Base-by-base conservation (phyloP, 495 filamentous ascomycete species). In the Penicillium egyptiacum region DNA sequence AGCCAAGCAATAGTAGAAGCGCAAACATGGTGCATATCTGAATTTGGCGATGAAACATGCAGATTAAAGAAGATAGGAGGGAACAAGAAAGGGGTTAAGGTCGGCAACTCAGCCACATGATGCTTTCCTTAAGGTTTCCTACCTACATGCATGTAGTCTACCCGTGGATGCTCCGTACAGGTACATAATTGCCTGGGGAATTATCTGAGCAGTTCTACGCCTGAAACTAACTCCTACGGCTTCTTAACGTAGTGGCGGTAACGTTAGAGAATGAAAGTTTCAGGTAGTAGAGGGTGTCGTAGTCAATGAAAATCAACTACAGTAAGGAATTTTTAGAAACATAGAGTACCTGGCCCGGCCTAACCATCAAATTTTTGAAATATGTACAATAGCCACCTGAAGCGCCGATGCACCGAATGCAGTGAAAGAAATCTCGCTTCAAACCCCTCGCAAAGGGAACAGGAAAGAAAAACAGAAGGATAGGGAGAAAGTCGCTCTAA, bases 401-500 rank as follows among this genome's bases (percentile, higher is more conserved):
- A 55, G 31, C 53, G 8, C 53, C 53, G 20, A 22, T n/a, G 42
- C 53, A 16, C 53, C 53, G 17, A 47, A 47, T 42, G 25, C 12
- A 44, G 5, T 14, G 0, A 19, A 26, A 37, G 11, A 22, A 19
- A 19, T 39, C 10, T 35, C 53, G 53, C 53, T 55, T n/a, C 19
- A 20, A 47, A 28, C 26, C 41, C 12, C 25, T 35, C 26, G n/a
- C 19, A 54, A 54, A 35, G n/a, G 6, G n/a, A 39, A 14, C 5
- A 2, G 4, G n/a, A 25, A 50, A n/a, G 7, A 5, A 10, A 30
- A 23, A 44, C 23, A 22, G 10, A 23, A 31, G 20, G 1, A 33
- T 0, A 28, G n/a, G 44, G 28, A 54, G 5, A 44, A 23, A 44
- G 19, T 1, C 11, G 9, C n/a, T 10, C 8, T 22, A 12, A 20